These are phyloP conservation scores for Colletotrichum truncatum DNA, from an alignment of 2,329 filamentous ascomycete species.

Conservation along the genomic window DNA sequence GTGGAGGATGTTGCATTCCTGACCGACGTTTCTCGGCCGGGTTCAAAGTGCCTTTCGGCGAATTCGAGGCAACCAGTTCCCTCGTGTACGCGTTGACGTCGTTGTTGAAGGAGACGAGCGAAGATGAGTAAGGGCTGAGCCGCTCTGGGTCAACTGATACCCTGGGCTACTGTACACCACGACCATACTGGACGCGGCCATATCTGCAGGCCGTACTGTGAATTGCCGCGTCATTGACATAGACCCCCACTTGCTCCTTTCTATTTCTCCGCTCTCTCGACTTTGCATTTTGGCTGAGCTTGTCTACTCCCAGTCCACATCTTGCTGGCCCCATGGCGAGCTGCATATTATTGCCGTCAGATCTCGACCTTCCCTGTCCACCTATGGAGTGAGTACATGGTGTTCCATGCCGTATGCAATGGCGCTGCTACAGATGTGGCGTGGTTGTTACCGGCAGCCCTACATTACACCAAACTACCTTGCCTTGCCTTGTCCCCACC, in stretches of 20 bases:
- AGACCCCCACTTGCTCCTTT: not conserved
- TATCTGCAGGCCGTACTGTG: not conserved
- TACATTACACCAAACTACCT: not conserved
- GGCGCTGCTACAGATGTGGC: too few relatives aligned
- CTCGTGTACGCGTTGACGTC: not conserved
- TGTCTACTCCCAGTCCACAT: not conserved
- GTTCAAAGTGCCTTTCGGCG: slow-evolving; percentile 4
- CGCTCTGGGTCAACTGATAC: too few relatives aligned
- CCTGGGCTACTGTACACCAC: too few relatives aligned
- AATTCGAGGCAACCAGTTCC: not conserved
- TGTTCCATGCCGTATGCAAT: too few relatives aligned
- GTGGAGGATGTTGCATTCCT: not conserved
- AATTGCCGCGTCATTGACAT: not conserved
- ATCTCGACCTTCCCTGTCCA: not conserved
- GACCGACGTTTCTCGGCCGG: slow-evolving; percentile 8
- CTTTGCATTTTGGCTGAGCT: not conserved
- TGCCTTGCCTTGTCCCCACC: not conserved
- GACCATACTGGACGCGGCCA: too few relatives aligned
- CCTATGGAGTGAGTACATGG: too few relatives aligned
- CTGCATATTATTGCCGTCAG: not conserved
- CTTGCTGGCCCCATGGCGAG: too few relatives aligned
- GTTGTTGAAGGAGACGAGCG: not conserved
- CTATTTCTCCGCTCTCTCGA: not conserved
- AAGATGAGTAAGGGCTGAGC: too few relatives aligned
- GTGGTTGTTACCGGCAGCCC: not conserved